Evolutionary conservation across 176 grass and related monocot genomes (phyloP), one percentile per base, ranked within the genome.

Genomic region (Alopecurus myosuroides): DNA sequence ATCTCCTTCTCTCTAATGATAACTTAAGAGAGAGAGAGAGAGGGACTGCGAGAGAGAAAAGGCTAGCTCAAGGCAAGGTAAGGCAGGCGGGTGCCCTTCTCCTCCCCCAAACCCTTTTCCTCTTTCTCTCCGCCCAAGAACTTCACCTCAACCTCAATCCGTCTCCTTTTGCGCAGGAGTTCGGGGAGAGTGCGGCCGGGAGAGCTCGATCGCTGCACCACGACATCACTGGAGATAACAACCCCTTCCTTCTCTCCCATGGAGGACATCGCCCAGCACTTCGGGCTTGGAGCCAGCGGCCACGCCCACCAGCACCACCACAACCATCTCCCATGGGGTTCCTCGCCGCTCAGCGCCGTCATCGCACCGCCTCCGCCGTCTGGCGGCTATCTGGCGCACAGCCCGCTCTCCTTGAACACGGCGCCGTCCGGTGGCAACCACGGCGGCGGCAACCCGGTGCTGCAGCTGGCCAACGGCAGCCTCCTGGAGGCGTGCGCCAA

Each of bases 201-300:
- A 80, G 89, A 87, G 81, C 58, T 87, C 67, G 84, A 91, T 91
- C 85, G 85, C 89, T 87, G 85, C 81, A 77, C 68, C 89, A 91
- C 77, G 84, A 84, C 76, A 61, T 91, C 89, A 69, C 89, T 91
- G 58, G 89, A 91, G 85, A 84, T 84, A 75, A 49, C 85, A 63
- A 28, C 22, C 71, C 56, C 44, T 52, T 71, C 23, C 12, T 4
- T 60, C 36, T 74, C 35, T 70, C 78, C 40, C 66, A 96, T 96
- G 94, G 94, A 96, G 80, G 94, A 96, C 78, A 89, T 96, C 81
- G 89, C 88, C 67, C 88, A 93, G 44, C 94, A 96, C 81, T 93
- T 93, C 6, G 91, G 88, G 50, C 52, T 84, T 22, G 88, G 84
- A 29, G 89, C 77, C 20, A 89, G 77, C 50, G 84, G 83, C 73